Conservation (phyloP, 257 asterid species). For the Voacanga thouarsii region DNA sequence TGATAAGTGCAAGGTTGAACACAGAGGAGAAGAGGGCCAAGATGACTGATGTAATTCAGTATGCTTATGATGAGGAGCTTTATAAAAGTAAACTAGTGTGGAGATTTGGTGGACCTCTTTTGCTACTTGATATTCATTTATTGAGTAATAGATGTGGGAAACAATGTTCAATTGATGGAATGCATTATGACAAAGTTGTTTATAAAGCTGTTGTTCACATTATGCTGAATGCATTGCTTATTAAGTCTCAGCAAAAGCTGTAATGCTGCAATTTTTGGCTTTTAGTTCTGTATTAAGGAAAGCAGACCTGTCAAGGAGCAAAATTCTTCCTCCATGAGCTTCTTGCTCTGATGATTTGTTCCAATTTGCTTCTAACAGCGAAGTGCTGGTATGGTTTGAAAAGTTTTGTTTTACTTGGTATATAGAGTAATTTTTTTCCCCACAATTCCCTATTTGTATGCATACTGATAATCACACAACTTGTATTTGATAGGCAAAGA, state of each 20-base stretch:
- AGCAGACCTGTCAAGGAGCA: slow-evolving; percentile 6
- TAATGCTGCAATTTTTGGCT: slow-evolving; percentile 26
- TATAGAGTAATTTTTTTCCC: slow-evolving; percentile 20
- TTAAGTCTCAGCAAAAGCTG: no score
- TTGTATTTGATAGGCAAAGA: slow-evolving; percentile 34
- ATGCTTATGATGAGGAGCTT: no score
- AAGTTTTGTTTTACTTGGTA: slow-evolving; percentile 26
- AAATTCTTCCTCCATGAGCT: slow-evolving; percentile 14
- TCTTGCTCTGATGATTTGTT: slow-evolving; percentile 8
- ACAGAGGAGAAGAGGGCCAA: no score
- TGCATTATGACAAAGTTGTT: slow-evolving; percentile 78
- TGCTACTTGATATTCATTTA: slow-evolving; percentile 60
- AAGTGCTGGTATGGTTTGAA: no score
- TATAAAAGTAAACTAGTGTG: no score
- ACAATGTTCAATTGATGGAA: slow-evolving; percentile 74
- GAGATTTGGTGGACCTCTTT: no score
- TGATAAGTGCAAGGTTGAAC: slow-evolving; percentile 67
- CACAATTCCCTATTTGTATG: slow-evolving; percentile 30
- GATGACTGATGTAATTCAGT: no score
- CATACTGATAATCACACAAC: slow-evolving; percentile 31
- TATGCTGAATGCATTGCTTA: slow-evolving; percentile 81
- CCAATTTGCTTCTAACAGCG: slow-evolving; percentile 22
- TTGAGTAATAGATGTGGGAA: slow-evolving; percentile 67
- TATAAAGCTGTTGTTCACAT: slow-evolving; percentile 78
- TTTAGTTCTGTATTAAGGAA: slow-evolving; percentile 13